A percentile compares a stretch with the other conserved stretches of the same genome.
Conservation (phyloP, 257 asterid genomes). For the Petunia secreta region DNA sequence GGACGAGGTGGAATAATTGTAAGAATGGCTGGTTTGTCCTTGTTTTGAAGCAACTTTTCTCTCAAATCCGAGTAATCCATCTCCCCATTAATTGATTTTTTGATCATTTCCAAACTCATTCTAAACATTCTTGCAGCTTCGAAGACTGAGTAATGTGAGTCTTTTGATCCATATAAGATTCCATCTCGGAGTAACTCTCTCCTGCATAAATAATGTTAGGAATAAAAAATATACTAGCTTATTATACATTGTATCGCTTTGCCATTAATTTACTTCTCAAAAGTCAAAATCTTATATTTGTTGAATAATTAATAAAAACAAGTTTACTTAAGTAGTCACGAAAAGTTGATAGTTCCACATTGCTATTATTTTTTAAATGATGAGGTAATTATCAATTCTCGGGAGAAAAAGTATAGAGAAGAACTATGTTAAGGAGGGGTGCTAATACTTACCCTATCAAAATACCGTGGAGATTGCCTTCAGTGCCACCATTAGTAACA, state of each 20-base stretch:
- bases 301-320: too few relatives aligned
- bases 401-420: too few relatives aligned
- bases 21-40: constrained; percentile 24
- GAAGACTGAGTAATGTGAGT: not conserved
- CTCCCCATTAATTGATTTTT: not conserved
- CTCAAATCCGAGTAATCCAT: constrained; percentile 2
- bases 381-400: too few relatives aligned
- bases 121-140: constrained; percentile 29
- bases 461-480: constrained; percentile 34
- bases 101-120: constrained; percentile 18
- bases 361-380: too few relatives aligned
- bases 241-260: too few relatives aligned
- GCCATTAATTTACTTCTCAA: too few relatives aligned
- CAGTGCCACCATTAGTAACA: constrained; percentile 32
- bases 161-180: constrained; percentile 14
- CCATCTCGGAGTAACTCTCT: constrained; percentile 28
- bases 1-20: too few relatives aligned
- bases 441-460: constrained; percentile 27
- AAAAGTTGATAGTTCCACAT: too few relatives aligned
- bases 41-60: constrained; percentile 26
- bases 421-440: too few relatives aligned
- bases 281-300: too few relatives aligned
- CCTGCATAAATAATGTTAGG: constrained; percentile 8
- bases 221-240: not conserved
- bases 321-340: too few relatives aligned